Evolutionary conservation across 306 rosid species (phyloP).

Genomic region (Macrotyloma uniflorum): DNA sequence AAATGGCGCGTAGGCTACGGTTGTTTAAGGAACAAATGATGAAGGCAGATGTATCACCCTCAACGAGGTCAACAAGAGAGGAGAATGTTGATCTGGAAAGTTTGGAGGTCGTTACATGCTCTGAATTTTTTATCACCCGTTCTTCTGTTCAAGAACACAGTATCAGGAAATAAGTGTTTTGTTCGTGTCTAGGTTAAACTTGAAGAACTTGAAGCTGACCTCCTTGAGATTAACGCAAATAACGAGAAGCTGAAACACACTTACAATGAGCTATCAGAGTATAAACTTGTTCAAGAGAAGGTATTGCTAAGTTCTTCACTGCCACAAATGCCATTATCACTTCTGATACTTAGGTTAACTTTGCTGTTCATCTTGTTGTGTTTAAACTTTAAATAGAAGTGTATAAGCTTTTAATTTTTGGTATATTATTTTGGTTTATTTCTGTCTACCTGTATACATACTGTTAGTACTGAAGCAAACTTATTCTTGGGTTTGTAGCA

Average conservation of each 20-base stretch:
- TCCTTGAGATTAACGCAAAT: constrained; percentile 70
- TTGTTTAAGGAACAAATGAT: constrained; percentile 79
- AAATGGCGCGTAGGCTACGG: constrained; percentile 75
- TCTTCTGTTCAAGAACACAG: not conserved
- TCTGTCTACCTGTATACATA: constrained; percentile 18
- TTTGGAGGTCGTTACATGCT: constrained; percentile 67
- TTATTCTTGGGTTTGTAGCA: not conserved
- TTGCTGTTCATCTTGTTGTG: constrained; percentile 10
- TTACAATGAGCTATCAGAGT: constrained; percentile 73
- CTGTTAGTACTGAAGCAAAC: not conserved
- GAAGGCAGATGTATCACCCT: constrained; percentile 60
- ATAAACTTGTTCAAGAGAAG: constrained; percentile 80
- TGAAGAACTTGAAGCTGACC: constrained; percentile 76
- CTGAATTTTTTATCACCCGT: not conserved
- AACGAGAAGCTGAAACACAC: constrained; percentile 70
- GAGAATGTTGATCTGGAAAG: constrained; percentile 55
- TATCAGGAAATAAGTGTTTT: constrained; percentile 15
- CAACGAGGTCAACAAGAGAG: constrained; percentile 38
- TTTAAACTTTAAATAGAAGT: not conserved
- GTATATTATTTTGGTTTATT: not conserved
- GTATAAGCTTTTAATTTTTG: not conserved
- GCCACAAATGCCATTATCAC: not conserved
- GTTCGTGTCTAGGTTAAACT: constrained; percentile 64
- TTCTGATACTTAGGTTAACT: constrained; percentile 22
- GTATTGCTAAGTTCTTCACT: constrained; percentile 42